These are phyloP conservation scores for Trichomonascaceae sp. DNA, from an alignment of 1,139 yeast genomes.

Conservation along the genomic window DNA sequence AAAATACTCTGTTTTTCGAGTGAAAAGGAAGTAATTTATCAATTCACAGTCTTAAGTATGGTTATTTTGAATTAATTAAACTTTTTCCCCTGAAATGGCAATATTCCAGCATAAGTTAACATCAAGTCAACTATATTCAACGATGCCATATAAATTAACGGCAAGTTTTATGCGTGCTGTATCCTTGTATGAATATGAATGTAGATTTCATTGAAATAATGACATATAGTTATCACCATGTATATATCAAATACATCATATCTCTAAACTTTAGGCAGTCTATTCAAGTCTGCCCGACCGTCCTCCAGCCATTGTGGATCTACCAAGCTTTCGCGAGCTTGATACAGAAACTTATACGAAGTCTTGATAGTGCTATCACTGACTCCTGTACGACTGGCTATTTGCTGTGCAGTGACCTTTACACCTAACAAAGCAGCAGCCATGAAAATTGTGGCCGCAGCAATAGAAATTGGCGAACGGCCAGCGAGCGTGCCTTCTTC, in stretches of 20 bases:
- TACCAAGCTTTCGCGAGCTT: conserved; percentile 62
- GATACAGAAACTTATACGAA: conserved; percentile 76
- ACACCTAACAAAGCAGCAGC: conserved; percentile 77
- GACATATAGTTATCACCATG: background rate
- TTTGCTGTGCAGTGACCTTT: conserved; percentile 59
- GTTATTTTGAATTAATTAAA: no score
- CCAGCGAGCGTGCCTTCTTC: conserved; percentile 95
- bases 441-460: conserved; percentile 95
- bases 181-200: no score
- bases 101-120: no score
- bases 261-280: conserved; percentile 48
- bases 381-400: conserved; percentile 94
- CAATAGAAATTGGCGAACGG: conserved; percentile 93
- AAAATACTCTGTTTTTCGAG: no score
- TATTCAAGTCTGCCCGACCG: conserved; percentile 55
- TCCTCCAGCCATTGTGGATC: conserved; percentile 72
- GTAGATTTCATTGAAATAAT: no score
- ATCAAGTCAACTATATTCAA: no score
- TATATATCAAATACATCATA: no score
- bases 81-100: no score
- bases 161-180: no score
- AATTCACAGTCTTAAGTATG: no score
- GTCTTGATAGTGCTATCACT: conserved; percentile 97
- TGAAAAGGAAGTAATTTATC: no score
- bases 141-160: no score